Percentiles rank a stretch among this genome's conserved stretches.
These are phyloP conservation scores for Spergularia azorica DNA, from an alignment of 179 eudicot species.

Conservation along the genomic window DNA sequence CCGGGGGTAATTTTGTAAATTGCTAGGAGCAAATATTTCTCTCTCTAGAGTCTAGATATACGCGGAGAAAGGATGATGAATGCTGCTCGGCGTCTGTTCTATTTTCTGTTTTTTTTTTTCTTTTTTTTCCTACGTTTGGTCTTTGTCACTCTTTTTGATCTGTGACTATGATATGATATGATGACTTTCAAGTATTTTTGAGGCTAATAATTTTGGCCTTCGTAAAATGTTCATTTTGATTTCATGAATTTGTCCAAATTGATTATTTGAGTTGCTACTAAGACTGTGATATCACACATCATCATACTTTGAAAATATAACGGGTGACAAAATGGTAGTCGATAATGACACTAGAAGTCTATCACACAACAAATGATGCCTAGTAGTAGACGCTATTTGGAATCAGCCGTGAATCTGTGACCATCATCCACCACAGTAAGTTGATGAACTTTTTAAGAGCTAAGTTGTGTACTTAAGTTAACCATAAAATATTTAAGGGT, in stretches of 20 bases:
- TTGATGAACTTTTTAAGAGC: no score
- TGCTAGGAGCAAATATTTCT: conserved; percentile 37
- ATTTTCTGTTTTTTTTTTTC: neutral
- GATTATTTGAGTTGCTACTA: no score
- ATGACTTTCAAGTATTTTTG: conserved; percentile 7
- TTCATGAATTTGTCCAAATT: no score
- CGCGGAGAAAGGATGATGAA: conserved; percentile 46
- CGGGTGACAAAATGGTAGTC: no score
- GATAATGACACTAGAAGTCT: no score
- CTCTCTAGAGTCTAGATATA: neutral
- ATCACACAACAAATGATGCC: no score
- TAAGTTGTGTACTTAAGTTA: no score
- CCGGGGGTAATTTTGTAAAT: conserved; percentile 26
- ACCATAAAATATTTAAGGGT: no score
- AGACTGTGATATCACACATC: no score
- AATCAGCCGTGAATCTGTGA: no score
- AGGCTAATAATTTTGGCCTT: conserved; percentile 14
- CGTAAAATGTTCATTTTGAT: neutral
- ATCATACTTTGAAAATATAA: neutral
- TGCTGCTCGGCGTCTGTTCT: conserved; percentile 32
- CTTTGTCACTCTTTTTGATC: conserved; percentile 34
- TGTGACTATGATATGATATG: conserved; percentile 24
- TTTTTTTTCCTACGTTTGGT: neutral
- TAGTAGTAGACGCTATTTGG: no score
- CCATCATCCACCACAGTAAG: no score